phyloP scores from a whole-genome alignment of 176 grass and related monocot genomes.

The Raddia distichophylla region DNA sequence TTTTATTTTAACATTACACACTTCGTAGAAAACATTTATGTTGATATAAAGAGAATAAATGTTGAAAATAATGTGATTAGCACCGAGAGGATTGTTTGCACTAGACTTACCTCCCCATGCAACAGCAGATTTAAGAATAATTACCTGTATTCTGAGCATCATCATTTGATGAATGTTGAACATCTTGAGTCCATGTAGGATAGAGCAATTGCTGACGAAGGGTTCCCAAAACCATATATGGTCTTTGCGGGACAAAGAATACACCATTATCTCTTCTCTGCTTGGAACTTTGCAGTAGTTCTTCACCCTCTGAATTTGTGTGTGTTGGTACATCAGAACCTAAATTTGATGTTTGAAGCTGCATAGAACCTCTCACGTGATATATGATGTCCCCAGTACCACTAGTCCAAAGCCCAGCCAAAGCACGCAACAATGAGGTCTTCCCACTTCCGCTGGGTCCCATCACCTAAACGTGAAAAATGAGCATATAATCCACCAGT shows the following conservation, averaged over 20 bases:
- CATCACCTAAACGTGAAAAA: slow-evolving; percentile 75
- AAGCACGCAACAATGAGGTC: slow-evolving; percentile 90
- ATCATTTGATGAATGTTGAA: slow-evolving; percentile 44
- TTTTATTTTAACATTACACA: background rate
- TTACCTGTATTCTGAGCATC: slow-evolving; percentile 57
- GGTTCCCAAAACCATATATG: slow-evolving; percentile 97
- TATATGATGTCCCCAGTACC: slow-evolving; percentile 79
- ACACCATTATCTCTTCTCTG: slow-evolving; percentile 76
- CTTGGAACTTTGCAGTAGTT: slow-evolving; percentile 60
- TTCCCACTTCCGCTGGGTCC: slow-evolving; percentile 98
- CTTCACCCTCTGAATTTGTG: slow-evolving; percentile 47
- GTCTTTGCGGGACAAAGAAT: slow-evolving; percentile 95
- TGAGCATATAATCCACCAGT: slow-evolving; percentile 17
- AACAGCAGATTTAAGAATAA: slow-evolving; percentile 19
- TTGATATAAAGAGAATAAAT: background rate
- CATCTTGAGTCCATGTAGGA: slow-evolving; percentile 89
- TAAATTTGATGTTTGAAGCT: slow-evolving; percentile 43
- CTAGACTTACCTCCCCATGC: background rate
- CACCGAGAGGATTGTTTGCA: background rate
- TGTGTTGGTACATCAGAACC: slow-evolving; percentile 49
- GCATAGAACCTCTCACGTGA: slow-evolving; percentile 53
- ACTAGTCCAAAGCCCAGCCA: slow-evolving; percentile 92
- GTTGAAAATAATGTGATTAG: background rate
- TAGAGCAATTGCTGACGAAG: slow-evolving; percentile 91
- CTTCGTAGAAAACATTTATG: slow-evolving; percentile 13